Evolutionary conservation across 352 stramenopile species (phyloP), one percentile per base, ranked within the genome.

Genomic region (Globisporangium cystogenes): DNA sequence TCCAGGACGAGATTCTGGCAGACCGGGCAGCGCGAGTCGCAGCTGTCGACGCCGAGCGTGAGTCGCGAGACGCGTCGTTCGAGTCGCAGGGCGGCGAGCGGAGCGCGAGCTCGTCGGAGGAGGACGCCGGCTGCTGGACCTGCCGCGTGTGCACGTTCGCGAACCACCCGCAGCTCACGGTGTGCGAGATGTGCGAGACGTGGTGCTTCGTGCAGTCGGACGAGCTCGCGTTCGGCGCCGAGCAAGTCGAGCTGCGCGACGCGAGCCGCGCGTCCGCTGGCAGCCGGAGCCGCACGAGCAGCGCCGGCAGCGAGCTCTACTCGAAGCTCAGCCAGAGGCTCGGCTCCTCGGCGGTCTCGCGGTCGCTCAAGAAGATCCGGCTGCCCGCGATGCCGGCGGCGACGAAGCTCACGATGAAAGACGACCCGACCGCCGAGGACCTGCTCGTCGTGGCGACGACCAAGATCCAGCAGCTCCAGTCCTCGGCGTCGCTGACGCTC

Each of bases 141-240:
- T 94, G 84, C 45, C 68, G 68, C 44, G 79, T 87, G 57, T 94
- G 84, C 47, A 91, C 84, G 29, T 94, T 93, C 52, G 64, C 69
- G 4, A 94, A 94, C 60, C 84, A 94, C 35, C 69, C 75, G 3
- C 52, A 88, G 52, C 54, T 93, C 23, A 37, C 51, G 1, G 71
- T 82, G 51, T 90, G 77, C 49, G 80, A 93, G 59, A 83, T 93
- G 50, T 91, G 80, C 41, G 80, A 88, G 20, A 72, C 70, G 1
- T 47, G 68, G 8, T 77, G 65, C 21, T 48, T 73, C 2, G 26
- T 6, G 26, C 39, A 70, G 31, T 44, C 62, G 11, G 44, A 54
- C n/a, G 50, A 60, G 18, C 29, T n/a, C 8, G 27, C 53, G 2
- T 55, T 68, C 12, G n/a, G n/a, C 1, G 46, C 48, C n/a, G 58